Evolutionary conservation across 495 filamentous ascomycete species (phyloP).

Genomic region (Lasiosphaeria ovina): DNA sequence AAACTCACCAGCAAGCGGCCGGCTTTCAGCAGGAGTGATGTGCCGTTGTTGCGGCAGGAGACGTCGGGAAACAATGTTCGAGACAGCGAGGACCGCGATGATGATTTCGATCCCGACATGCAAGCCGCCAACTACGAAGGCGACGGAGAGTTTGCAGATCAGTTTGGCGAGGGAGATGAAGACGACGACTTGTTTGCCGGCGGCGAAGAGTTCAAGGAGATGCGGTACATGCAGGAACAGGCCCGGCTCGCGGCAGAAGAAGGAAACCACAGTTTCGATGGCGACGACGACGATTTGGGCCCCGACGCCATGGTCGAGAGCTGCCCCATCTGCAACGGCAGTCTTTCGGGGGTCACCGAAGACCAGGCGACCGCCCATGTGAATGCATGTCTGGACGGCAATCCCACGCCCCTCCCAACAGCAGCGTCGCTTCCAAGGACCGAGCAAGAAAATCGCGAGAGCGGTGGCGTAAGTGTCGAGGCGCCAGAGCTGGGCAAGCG

Average conservation of each 20-base stretch:
- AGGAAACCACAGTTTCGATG: constrained; percentile 35
- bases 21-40: constrained; percentile 12
- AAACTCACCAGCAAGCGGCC: constrained; percentile 21
- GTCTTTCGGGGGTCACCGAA: constrained; percentile 57
- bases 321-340: constrained; percentile 76
- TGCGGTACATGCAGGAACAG: constrained; percentile 63
- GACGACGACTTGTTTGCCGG: constrained; percentile 47
- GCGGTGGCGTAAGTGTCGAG: constrained; percentile 18
- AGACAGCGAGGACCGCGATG: constrained; percentile 2
- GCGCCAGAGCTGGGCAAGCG: constrained; percentile 47
- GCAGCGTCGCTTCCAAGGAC: constrained; percentile 18
- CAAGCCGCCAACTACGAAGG: constrained; percentile 46
- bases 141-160: constrained; percentile 43
- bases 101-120: background rate
- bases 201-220: constrained; percentile 63
- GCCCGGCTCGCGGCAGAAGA: constrained; percentile 55
- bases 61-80: constrained; percentile 15
- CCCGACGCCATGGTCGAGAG: constrained; percentile 33
- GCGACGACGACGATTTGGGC: constrained; percentile 7
- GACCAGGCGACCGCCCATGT: constrained; percentile 71
- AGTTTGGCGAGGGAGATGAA: constrained; percentile 53
- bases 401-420: constrained; percentile 50
- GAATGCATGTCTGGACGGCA: constrained; percentile 89
- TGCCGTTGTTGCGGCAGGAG: constrained; percentile 21
- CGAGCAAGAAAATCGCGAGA: constrained; percentile 13